These are phyloP conservation scores for Sugiyamaella grinbergsii DNA, from an alignment of 1,139 yeast genomes.

Conservation along the genomic window DNA sequence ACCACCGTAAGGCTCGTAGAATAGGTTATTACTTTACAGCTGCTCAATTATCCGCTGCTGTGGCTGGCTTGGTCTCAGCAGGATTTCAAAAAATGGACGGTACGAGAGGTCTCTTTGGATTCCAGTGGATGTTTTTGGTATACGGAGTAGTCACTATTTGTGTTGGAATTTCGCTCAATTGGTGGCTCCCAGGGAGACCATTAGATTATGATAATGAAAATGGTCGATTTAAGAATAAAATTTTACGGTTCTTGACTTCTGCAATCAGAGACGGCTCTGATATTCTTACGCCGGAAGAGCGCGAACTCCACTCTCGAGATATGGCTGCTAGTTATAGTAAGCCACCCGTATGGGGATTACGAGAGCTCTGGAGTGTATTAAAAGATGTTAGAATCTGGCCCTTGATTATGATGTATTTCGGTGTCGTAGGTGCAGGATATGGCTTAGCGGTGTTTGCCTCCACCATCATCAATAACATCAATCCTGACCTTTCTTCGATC, in stretches of 20 bases:
- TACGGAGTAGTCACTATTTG: conserved; percentile 74
- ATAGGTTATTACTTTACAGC: conserved; percentile 91
- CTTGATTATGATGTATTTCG: conserved; percentile 81
- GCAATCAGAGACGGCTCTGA: conserved; percentile 21
- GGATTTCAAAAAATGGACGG: conserved; percentile 87
- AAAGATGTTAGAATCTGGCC: conserved; percentile 77
- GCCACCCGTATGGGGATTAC: conserved; percentile 58
- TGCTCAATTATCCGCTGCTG: conserved; percentile 85
- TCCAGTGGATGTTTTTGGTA: conserved; percentile 84
- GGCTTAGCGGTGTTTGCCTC: conserved; percentile 87
- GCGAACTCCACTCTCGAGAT: conserved; percentile 62
- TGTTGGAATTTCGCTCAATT: conserved; percentile 63
- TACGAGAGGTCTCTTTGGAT: conserved; percentile 67
- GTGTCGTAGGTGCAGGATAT: conserved; percentile 86
- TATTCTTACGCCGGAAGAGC: conserved; percentile 58
- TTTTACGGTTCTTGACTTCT: conserved; percentile 15
- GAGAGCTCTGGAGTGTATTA: conserved; percentile 59
- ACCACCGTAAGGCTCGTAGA: conserved; percentile 71
- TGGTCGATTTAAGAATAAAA: conserved; percentile 34
- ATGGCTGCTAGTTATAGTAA: conserved; percentile 53
- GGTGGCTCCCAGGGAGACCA: conserved; percentile 89
- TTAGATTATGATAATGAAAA: conserved; percentile 11
- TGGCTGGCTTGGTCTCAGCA: conserved; percentile 81
- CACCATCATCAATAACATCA: conserved; percentile 68
- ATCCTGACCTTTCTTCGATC: conserved; percentile 65